A percentile compares a stretch with the other conserved stretches of the same genome.
These are phyloP conservation scores for Apiotrichum akiyoshidainum DNA, from an alignment of 1,284 basidiomycete species.

Conservation along the genomic window DNA sequence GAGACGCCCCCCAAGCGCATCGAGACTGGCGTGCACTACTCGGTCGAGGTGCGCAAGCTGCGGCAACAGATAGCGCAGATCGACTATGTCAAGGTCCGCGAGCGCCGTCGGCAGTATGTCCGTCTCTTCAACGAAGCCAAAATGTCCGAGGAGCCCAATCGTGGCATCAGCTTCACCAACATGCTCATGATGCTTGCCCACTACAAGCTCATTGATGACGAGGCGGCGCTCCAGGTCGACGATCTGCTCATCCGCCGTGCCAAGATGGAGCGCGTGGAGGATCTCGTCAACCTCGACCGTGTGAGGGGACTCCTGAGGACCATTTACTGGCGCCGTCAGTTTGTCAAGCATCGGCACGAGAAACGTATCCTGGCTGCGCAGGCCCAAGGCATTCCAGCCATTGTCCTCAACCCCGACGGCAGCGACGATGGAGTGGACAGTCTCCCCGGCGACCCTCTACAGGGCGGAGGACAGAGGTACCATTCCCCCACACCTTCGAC, in stretches of 20 bases:
- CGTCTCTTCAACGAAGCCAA: slow-evolving; percentile 81
- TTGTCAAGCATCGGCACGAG: slow-evolving; percentile 50
- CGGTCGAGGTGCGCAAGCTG: slow-evolving; percentile 66
- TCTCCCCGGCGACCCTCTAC: slow-evolving; percentile 4
- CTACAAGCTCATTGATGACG: slow-evolving; percentile 86
- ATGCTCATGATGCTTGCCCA: slow-evolving; percentile 88
- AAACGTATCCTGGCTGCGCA: slow-evolving; percentile 23
- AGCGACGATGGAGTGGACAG: slow-evolving; percentile 31
- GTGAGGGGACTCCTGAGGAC: slow-evolving; percentile 74
- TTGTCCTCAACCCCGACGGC: slow-evolving; percentile 44
- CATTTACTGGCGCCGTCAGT: slow-evolving; percentile 68
- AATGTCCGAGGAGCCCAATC: slow-evolving; percentile 65
- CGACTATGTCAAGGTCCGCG: slow-evolving; percentile 63
- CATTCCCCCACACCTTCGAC: neutral
- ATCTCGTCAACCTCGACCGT: slow-evolving; percentile 77
- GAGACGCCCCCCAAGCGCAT: slow-evolving; percentile 26
- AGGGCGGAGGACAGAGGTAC: slow-evolving; percentile 17
- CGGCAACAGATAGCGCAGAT: slow-evolving; percentile 61
- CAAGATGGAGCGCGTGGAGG: slow-evolving; percentile 72
- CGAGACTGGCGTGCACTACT: slow-evolving; percentile 49
- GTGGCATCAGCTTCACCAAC: slow-evolving; percentile 84
- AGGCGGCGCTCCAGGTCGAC: slow-evolving; percentile 75
- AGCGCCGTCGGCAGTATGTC: slow-evolving; percentile 66
- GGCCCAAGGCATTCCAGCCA: slow-evolving; percentile 47
- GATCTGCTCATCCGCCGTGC: slow-evolving; percentile 73